These are phyloP conservation scores for Coniella lustricola DNA, from an alignment of 2,329 filamentous ascomycete genomes.

Conservation along the genomic window DNA sequence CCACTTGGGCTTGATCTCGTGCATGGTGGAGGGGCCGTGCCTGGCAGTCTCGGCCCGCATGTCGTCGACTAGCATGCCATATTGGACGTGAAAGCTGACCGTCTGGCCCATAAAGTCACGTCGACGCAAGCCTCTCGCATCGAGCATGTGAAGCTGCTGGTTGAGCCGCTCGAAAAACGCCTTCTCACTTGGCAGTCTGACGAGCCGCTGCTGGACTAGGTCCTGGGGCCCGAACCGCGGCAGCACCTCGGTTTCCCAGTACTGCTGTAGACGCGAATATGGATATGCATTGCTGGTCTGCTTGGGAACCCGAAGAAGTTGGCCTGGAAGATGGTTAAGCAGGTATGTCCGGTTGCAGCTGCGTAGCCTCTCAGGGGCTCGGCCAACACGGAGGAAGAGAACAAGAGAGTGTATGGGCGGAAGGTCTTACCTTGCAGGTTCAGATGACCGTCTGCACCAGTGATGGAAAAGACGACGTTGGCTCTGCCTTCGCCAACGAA, in stretches of 20 bases:
- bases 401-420: too few relatives aligned
- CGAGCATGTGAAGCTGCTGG: conserved; percentile 41
- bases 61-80: conserved; percentile 66
- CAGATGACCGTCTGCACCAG: conserved; percentile 10
- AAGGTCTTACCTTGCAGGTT: conserved; percentile 3
- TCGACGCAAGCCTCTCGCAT: conserved; percentile 30
- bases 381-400: not conserved
- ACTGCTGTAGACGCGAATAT: conserved; percentile 33
- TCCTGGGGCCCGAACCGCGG: conserved; percentile 48
- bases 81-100: conserved; percentile 45
- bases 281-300: conserved; percentile 40
- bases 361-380: too few relatives aligned
- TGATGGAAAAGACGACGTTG: conserved; percentile 65
- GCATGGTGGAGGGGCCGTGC: conserved; percentile 25
- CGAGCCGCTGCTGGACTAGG: conserved; percentile 49
- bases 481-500: conserved; percentile 65
- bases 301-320: conserved; percentile 57
- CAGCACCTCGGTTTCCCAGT: conserved; percentile 44
- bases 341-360: not conserved
- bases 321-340: conserved; percentile 28
- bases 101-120: conserved; percentile 41
- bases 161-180: conserved; percentile 44
- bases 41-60: conserved; percentile 42
- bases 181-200: conserved; percentile 35
- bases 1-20: conserved; percentile 86